phyloP scores from a whole-genome alignment of 2,329 filamentous ascomycete genomes.

The Ophiostoma sp. region DNA sequence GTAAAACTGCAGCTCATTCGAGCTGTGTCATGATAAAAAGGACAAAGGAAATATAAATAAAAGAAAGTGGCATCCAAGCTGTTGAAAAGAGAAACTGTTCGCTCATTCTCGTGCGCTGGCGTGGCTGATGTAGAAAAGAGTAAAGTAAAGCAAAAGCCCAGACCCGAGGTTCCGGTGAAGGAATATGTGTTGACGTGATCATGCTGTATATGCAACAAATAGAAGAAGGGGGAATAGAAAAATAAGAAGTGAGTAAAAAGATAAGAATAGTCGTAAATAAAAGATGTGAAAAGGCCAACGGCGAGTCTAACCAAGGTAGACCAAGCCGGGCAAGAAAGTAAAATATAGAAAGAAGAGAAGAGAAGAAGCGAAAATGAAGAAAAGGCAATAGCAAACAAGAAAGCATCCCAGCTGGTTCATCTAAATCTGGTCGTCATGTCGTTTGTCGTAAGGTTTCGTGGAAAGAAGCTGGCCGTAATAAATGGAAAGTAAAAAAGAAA shows the following conservation, averaged over 20 bases:
- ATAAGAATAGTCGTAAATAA: neutral
- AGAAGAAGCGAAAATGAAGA: neutral
- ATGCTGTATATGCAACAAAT: slow-evolving; percentile 3
- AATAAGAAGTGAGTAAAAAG: neutral
- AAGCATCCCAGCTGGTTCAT: slow-evolving; percentile 25
- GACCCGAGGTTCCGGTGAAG: slow-evolving; percentile 2
- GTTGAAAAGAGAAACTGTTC: neutral
- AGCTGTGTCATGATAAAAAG: neutral
- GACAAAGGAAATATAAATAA: slow-evolving; percentile 4
- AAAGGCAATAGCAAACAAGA: slow-evolving; percentile 23
- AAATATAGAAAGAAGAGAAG: slow-evolving; percentile 6
- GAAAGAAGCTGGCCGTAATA: slow-evolving; percentile 21
- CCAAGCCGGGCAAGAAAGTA: slow-evolving; percentile 3
- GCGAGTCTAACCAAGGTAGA: neutral
- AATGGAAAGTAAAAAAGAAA: slow-evolving; percentile 1
- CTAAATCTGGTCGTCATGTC: slow-evolving; percentile 25
- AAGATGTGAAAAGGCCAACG: neutral
- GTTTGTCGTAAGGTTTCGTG: slow-evolving; percentile 27
- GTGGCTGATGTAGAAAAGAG: neutral
- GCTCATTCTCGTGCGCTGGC: neutral
- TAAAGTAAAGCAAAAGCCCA: slow-evolving; percentile 8
- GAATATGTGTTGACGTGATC: slow-evolving; percentile 6
- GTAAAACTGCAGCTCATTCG: neutral
- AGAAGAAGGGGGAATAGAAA: neutral
- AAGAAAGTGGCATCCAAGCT: neutral